A percentile compares a stretch with the other conserved stretches of the same genome.
These are phyloP conservation scores for Tuctoria greenei DNA, from an alignment of 176 grass and related monocot genomes.

Conservation along the genomic window DNA sequence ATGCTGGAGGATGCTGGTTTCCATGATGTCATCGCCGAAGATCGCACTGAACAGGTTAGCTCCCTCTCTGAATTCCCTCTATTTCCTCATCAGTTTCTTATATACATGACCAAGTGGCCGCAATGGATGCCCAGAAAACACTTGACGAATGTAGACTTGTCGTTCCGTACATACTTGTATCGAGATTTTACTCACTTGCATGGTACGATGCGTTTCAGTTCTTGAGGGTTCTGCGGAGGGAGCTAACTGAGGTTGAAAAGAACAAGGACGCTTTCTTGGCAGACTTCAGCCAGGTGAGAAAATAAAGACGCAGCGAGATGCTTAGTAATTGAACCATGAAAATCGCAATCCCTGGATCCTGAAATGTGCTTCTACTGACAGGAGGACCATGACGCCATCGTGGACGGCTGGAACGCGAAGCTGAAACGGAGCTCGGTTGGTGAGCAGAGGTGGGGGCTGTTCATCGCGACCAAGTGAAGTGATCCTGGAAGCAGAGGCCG, in stretches of 20 bases:
- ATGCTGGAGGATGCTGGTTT: slow-evolving; percentile 89
- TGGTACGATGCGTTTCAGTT: slow-evolving; percentile 45
- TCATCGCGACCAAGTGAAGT: slow-evolving; percentile 88
- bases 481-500: slow-evolving; percentile 17
- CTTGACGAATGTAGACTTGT: neutral
- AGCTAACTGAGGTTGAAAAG: slow-evolving; percentile 68
- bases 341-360: neutral
- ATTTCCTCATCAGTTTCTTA: neutral
- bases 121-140: neutral
- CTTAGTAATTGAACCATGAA: neutral
- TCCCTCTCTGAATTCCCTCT: neutral
- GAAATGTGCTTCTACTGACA: slow-evolving; percentile 31
- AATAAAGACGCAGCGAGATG: neutral
- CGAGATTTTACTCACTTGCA: neutral
- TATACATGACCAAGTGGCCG: neutral
- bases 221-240: slow-evolving; percentile 68
- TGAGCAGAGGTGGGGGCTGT: slow-evolving; percentile 92
- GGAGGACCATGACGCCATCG: slow-evolving; percentile 87
- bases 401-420: slow-evolving; percentile 91
- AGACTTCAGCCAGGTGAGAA: slow-evolving; percentile 73
- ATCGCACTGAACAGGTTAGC: slow-evolving; percentile 81
- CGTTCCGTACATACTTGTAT: neutral
- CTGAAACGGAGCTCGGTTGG: slow-evolving; percentile 75
- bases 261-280: slow-evolving; percentile 70
- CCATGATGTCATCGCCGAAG: slow-evolving; percentile 68